These are phyloP conservation scores for Phytophthora boehmeriae DNA, from an alignment of 352 stramenopile species.

Conservation along the genomic window DNA sequence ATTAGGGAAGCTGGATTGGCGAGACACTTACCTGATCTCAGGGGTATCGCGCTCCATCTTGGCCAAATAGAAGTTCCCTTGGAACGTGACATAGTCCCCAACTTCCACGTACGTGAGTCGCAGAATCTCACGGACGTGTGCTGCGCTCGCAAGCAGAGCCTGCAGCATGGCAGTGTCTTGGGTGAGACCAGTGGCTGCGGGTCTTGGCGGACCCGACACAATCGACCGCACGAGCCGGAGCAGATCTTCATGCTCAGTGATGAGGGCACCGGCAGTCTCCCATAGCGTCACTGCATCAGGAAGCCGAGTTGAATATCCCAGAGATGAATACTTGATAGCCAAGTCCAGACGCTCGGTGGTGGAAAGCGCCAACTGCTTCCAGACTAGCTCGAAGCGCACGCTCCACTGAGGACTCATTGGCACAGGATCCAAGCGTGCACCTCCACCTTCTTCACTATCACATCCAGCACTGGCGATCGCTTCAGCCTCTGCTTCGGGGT, in stretches of 20 bases:
- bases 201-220: constrained; percentile 6
- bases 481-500: constrained; percentile 41
- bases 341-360: constrained; percentile 70
- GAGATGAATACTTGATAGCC: constrained; percentile 77
- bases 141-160: constrained; percentile 45
- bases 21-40: constrained; percentile 37
- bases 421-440: constrained; percentile 56
- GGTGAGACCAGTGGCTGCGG: constrained; percentile 13
- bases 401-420: constrained; percentile 67
- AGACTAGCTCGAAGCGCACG: constrained; percentile 66
- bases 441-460: constrained; percentile 15
- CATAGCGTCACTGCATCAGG: constrained; percentile 68
- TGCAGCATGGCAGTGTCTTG: constrained; percentile 55
- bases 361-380: constrained; percentile 67
- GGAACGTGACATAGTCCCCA: constrained; percentile 70
- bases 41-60: constrained; percentile 68
- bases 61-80: constrained; percentile 70
- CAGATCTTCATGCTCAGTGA: constrained; percentile 69
- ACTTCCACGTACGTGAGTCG: constrained; percentile 75
- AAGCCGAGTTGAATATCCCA: constrained; percentile 56
- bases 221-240: constrained; percentile 38
- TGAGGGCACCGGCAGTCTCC: constrained; percentile 53
- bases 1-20: neutral
- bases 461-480: constrained; percentile 17
- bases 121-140: constrained; percentile 54